These are phyloP conservation scores for Vanderwaltozyma tropicalis DNA, from an alignment of 805 yeast species.

Conservation along the genomic window DNA sequence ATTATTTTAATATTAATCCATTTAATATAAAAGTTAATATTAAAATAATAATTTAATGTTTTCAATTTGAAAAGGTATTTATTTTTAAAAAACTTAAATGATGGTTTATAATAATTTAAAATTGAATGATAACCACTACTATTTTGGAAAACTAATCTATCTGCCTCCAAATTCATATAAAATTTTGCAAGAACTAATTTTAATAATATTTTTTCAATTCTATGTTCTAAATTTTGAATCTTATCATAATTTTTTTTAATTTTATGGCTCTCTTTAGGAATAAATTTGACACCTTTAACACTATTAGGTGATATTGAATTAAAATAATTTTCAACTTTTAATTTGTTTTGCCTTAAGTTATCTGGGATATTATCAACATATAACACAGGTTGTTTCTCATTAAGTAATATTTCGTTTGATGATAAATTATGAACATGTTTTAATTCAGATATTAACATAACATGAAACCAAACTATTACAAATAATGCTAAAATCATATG, in stretches of 20 bases:
- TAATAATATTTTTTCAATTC: conserved; percentile 34
- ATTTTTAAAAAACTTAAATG: background rate
- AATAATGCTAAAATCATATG: conserved; percentile 54
- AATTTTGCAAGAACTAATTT: conserved; percentile 22
- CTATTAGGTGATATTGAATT: conserved; percentile 40
- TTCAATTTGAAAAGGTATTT: background rate
- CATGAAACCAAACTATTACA: conserved; percentile 47
- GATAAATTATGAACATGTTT: conserved; percentile 30
- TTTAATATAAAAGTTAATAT: background rate
- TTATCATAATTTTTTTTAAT: conserved; percentile 26
- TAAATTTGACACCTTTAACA: conserved; percentile 49
- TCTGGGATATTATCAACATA: conserved; percentile 40
- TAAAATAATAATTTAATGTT: background rate
- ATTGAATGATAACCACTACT: background rate
- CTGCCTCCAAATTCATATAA: too few species aligned
- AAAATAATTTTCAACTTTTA: conserved; percentile 15
- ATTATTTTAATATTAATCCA: background rate
- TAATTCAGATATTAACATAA: conserved; percentile 47
- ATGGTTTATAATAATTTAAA: background rate
- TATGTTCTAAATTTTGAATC: conserved; percentile 24
- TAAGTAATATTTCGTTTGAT: conserved; percentile 37
- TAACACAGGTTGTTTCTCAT: conserved; percentile 25
- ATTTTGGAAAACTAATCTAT: too few species aligned
- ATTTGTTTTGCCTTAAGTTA: conserved; percentile 7
- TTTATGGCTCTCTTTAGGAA: conserved; percentile 32